phyloP scores from a whole-genome alignment of 768 basidiomycete species.

The Paxillus ammoniavirescens region DNA sequence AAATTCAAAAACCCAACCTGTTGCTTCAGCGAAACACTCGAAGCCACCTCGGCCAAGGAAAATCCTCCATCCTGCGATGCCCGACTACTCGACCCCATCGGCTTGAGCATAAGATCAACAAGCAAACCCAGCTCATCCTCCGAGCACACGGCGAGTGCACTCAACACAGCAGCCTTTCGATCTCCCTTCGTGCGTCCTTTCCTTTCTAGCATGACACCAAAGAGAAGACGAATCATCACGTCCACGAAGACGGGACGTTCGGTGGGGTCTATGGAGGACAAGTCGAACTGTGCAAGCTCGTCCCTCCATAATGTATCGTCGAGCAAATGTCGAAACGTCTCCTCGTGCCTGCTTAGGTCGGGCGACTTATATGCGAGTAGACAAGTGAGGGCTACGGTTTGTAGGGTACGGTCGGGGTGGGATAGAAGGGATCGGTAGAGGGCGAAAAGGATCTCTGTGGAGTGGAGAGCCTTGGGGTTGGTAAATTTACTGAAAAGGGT shows the following conservation, averaged over 20 bases:
- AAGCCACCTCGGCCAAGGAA: conserved; percentile 25
- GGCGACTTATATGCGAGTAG: conserved; percentile 80
- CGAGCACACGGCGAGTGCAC: conserved; percentile 64
- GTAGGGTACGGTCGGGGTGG: conserved; percentile 79
- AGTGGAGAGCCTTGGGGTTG: conserved; percentile 88
- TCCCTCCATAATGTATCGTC: conserved; percentile 92
- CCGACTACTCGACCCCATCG: conserved; percentile 45
- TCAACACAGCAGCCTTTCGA: conserved; percentile 73
- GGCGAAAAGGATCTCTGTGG: conserved; percentile 58
- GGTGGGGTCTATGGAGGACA: conserved; percentile 52
- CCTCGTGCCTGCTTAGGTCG: conserved; percentile 50
- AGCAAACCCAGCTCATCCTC: conserved; percentile 74
- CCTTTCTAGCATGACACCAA: conserved; percentile 84
- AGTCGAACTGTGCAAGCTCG: conserved; percentile 69
- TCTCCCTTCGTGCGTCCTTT: conserved; percentile 65
- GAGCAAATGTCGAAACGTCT: conserved; percentile 66
- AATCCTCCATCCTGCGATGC: conserved; percentile 28
- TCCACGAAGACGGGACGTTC: conserved; percentile 69
- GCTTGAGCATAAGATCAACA: conserved; percentile 84
- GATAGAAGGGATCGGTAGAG: conserved; percentile 78
- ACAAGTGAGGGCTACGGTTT: conserved; percentile 73
- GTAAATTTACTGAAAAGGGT: conserved; percentile 84
- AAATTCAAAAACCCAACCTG: conserved; percentile 83
- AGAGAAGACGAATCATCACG: conserved; percentile 72
- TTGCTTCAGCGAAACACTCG: conserved; percentile 53